Evolutionary conservation across 2,329 filamentous ascomycete genomes (phyloP).

Genomic region (Paracoccidioides brasiliensis): DNA sequence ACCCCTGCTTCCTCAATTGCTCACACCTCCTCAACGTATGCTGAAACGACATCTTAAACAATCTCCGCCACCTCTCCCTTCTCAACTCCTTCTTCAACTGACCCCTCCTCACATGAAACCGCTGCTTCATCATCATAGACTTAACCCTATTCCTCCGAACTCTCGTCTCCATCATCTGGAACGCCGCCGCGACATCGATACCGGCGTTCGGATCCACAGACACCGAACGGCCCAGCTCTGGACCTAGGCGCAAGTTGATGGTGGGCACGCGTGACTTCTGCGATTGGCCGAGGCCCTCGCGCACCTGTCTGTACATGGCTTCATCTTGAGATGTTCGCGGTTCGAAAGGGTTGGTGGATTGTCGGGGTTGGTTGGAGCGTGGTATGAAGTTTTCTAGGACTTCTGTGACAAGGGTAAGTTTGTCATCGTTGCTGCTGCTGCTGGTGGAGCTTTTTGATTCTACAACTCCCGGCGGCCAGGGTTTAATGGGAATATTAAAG

Average conservation of each 20-base stretch:
- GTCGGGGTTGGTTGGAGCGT: neutral
- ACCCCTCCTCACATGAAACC: slow-evolving; percentile 31
- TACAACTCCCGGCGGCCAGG: neutral
- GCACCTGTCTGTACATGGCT: neutral
- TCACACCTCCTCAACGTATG: slow-evolving; percentile 30
- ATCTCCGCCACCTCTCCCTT: slow-evolving; percentile 28
- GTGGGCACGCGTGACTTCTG: neutral
- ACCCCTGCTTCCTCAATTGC: slow-evolving; percentile 34
- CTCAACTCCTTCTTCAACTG: slow-evolving; percentile 29
- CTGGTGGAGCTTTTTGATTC: neutral
- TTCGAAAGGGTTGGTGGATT: neutral
- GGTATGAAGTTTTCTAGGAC: neutral
- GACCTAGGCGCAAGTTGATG: slow-evolving; percentile 14
- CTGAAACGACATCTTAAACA: slow-evolving; percentile 34
- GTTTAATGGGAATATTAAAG: neutral
- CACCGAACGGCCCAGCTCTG: slow-evolving; percentile 16
- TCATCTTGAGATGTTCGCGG: neutral
- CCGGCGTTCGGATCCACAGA: slow-evolving; percentile 10
- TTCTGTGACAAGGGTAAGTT: neutral
- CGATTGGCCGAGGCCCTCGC: neutral
- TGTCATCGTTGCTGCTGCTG: neutral
- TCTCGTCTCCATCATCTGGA: slow-evolving; percentile 15
- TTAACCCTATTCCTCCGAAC: slow-evolving; percentile 23
- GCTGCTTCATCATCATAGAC: slow-evolving; percentile 21
- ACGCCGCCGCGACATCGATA: slow-evolving; percentile 14